A percentile compares a stretch with the other conserved stretches of the same genome.
Conservation (phyloP, 495 filamentous ascomycete species). For the Trichodelitschia bisporula region DNA sequence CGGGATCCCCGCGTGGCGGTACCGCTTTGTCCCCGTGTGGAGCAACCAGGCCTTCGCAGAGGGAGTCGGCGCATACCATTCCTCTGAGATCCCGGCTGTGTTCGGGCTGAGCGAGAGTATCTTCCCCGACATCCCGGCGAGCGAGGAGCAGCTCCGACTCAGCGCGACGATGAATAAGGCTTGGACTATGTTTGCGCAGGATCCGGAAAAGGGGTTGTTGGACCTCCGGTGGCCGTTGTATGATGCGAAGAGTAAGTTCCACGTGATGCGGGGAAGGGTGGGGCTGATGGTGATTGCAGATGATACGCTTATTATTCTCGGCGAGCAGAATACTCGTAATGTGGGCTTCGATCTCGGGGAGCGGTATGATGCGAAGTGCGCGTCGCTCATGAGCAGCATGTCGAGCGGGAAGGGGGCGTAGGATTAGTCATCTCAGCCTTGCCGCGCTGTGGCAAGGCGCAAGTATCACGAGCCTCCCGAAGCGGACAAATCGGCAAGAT, state of each 20-base stretch:
- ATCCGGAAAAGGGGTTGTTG: neutral
- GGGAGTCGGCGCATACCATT: constrained; percentile 1
- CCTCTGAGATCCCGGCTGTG: neutral
- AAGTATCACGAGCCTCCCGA: too few species aligned
- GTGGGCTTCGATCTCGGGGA: too few species aligned
- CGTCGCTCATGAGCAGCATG: too few species aligned
- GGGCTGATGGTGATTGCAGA: too few species aligned
- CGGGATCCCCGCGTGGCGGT: constrained; percentile 1
- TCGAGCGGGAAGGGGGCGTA: too few species aligned
- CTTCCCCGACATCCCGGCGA: neutral
- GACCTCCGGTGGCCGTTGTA: constrained; percentile 3
- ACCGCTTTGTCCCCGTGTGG: neutral
- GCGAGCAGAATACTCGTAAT: too few species aligned
- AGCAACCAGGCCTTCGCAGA: neutral
- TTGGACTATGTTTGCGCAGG: constrained; percentile 2
- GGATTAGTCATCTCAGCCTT: too few species aligned
- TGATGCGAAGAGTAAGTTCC: constrained; percentile 3
- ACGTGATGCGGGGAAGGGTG: too few species aligned
- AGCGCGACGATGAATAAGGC: neutral
- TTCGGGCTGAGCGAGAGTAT: neutral
- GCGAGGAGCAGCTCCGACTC: neutral
- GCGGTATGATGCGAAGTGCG: too few species aligned
- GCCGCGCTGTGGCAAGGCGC: too few species aligned
- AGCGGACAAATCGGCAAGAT: too few species aligned
- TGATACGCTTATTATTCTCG: too few species aligned